Evolutionary conservation across 1,139 yeast genomes (phyloP).

Genomic region (Eremothecium coryli): DNA sequence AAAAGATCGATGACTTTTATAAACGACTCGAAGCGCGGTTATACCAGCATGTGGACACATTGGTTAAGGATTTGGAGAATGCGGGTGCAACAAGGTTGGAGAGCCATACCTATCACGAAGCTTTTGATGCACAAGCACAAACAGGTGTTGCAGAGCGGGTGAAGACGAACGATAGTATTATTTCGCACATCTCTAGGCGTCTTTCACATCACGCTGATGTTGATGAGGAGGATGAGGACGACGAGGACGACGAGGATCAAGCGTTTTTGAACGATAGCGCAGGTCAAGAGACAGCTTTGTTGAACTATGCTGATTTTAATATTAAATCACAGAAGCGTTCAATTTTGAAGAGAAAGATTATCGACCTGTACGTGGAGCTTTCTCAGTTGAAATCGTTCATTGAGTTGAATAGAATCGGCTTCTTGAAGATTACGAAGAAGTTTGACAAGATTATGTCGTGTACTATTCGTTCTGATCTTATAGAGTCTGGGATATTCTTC

Average conservation of each 20-base stretch:
- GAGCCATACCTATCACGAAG: constrained; percentile 6
- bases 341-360: constrained; percentile 46
- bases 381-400: constrained; percentile 59
- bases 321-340: constrained; percentile 37
- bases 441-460: constrained; percentile 55
- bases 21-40: constrained; percentile 42
- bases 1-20: constrained; percentile 54
- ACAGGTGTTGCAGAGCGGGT: constrained; percentile 5
- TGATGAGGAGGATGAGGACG: constrained; percentile 18
- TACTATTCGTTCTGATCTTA: constrained; percentile 38
- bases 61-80: constrained; percentile 38
- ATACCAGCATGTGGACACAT: constrained; percentile 41
- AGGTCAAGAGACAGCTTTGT: constrained; percentile 32
- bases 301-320: constrained; percentile 32
- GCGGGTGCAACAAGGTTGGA: constrained; percentile 15
- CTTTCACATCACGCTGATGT: constrained; percentile 8
- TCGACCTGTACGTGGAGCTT: constrained; percentile 48
- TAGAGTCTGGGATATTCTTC: constrained; percentile 38
- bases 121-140: constrained; percentile 6
- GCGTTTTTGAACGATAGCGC: constrained; percentile 28
- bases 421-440: constrained; percentile 58
- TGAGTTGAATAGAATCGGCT: constrained; percentile 60
- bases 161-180: constrained; percentile 6
- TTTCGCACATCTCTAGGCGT: constrained; percentile 6
- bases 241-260: constrained; percentile 27